Evolutionary conservation across 345 rosid genomes (phyloP), one percentile per base, ranked within the genome.

Genomic region (Arabis hirsuta): DNA sequence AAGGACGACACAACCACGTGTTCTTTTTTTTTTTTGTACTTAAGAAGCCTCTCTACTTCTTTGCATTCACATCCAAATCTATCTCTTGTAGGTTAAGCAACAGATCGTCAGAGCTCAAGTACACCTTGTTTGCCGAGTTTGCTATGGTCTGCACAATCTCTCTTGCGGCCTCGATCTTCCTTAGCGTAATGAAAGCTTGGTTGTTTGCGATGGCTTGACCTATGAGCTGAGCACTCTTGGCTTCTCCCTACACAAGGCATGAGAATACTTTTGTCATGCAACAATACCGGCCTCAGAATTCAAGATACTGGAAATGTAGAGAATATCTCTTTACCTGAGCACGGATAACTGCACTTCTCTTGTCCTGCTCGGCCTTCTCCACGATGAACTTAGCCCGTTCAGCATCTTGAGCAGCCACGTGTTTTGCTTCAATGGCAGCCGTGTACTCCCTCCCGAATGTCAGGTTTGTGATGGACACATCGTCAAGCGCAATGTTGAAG

Each of bases 361-460:
- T 91, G 83, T 93, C 98, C 42, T 90, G 97, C 70, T 93, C 95
- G 36, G 97, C 98, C 71, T 93, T 93, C 63, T 93, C 97, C n/a
- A 91, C 96, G 2, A 91, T 84, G 68, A 89, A 94, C 76, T 94
- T 94, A 27, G 97, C 98, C 63, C 96, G 79, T 81, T 91, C 96
- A 57, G 96, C 97, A 57, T 94, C 98, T 78, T 91, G 98, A 38
- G 96, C 98, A 0, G 96, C 97, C 68, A 94, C 98, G 72, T 91
- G 95, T 64, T 91, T 91, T 13, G 97, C 91, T 77, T 94, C 97
- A 57, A 91, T 94, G 43, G 97, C 98, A 81, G 95, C 91, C 0
- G 97, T 94, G 70, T 87, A 94, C 84, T 94, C 97, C 79, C 78
- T 94, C 58, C 96, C 97, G 54, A 94, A 94, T 12, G 97, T 90